phyloP scores from a whole-genome alignment of 805 yeast species.

The Metschnikowia borealis region DNA sequence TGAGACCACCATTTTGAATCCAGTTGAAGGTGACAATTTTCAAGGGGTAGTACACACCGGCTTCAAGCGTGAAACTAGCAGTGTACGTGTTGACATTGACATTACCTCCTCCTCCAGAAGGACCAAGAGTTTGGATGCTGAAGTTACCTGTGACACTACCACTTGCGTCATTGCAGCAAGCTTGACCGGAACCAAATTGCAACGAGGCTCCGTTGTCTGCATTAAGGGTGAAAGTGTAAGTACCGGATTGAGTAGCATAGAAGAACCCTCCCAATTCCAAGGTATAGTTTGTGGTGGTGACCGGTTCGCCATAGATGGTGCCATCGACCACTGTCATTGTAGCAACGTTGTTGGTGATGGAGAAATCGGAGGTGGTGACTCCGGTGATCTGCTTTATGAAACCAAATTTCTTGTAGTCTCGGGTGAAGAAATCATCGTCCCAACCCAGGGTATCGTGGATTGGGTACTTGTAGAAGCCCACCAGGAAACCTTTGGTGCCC shows the following conservation, averaged over 20 bases:
- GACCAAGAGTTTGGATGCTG: slow-evolving; percentile 11
- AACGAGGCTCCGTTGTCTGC: slow-evolving; percentile 19
- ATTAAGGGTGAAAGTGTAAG: slow-evolving; percentile 10
- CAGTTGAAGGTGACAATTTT: slow-evolving; percentile 17
- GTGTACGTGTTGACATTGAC: slow-evolving; percentile 5
- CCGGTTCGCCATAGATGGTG: neutral
- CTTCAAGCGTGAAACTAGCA: slow-evolving; percentile 8
- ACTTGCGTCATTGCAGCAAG: slow-evolving; percentile 16
- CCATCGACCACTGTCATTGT: neutral
- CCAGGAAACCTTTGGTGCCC: slow-evolving; percentile 8
- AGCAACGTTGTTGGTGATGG: neutral
- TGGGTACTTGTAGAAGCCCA: slow-evolving; percentile 7
- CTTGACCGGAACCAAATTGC: slow-evolving; percentile 14
- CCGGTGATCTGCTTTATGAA: neutral
- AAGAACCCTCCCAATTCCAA: slow-evolving; percentile 13
- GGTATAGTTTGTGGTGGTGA: slow-evolving; percentile 6
- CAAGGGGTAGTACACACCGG: slow-evolving; percentile 14
- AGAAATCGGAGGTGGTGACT: slow-evolving; percentile 3
- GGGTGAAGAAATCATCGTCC: neutral
- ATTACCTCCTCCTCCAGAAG: slow-evolving; percentile 12
- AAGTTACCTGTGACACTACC: slow-evolving; percentile 14
- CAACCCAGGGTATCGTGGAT: neutral
- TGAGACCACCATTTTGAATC: slow-evolving; percentile 13
- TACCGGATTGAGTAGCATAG: slow-evolving; percentile 11
- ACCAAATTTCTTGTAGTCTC: slow-evolving; percentile 4